Conservation (phyloP, 805 yeast species). For the Starmerella davenportii region DNA sequence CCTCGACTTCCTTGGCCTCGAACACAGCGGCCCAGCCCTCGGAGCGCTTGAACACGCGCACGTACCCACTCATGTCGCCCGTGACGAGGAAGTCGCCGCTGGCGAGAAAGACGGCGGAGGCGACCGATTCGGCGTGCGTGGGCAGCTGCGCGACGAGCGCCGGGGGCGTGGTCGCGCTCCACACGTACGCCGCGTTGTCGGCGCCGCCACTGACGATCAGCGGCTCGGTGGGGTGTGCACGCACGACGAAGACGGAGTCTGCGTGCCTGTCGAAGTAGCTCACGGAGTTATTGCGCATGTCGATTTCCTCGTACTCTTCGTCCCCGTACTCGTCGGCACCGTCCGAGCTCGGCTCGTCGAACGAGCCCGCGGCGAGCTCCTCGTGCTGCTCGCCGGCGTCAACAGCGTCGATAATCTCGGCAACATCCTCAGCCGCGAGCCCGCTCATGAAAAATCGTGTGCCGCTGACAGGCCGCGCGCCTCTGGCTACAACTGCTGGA, state of each 20-base stretch:
- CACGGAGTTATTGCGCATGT: constrained; percentile 75
- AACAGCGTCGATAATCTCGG: constrained; percentile 26
- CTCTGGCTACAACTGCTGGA: too few species aligned
- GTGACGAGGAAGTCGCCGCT: constrained; percentile 71
- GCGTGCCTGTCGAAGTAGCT: constrained; percentile 76
- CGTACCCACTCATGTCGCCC: constrained; percentile 88
- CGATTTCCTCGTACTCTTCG: constrained; percentile 50
- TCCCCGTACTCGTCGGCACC: constrained; percentile 22
- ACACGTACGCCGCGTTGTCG: constrained; percentile 70
- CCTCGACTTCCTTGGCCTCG: constrained; percentile 73
- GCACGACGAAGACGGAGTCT: constrained; percentile 72
- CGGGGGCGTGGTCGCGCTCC: constrained; percentile 69
- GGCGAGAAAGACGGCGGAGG: constrained; percentile 62
- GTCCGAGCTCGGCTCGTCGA: neutral
- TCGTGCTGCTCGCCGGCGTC: constrained; percentile 25
- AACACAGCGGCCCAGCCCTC: constrained; percentile 67
- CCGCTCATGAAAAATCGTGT: neutral
- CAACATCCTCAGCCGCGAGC: constrained; percentile 19
- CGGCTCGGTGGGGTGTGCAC: constrained; percentile 70
- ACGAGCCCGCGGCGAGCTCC: too few species aligned
- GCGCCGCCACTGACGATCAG: constrained; percentile 86
- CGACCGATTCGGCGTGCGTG: constrained; percentile 78
- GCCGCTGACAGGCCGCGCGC: neutral
- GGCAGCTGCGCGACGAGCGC: constrained; percentile 54
- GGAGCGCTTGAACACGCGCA: constrained; percentile 51